Evolutionary conservation across 2,329 filamentous ascomycete genomes (phyloP), one percentile per base, ranked within the genome.

Genomic region (Aspergillus oerlinghausenensis): DNA sequence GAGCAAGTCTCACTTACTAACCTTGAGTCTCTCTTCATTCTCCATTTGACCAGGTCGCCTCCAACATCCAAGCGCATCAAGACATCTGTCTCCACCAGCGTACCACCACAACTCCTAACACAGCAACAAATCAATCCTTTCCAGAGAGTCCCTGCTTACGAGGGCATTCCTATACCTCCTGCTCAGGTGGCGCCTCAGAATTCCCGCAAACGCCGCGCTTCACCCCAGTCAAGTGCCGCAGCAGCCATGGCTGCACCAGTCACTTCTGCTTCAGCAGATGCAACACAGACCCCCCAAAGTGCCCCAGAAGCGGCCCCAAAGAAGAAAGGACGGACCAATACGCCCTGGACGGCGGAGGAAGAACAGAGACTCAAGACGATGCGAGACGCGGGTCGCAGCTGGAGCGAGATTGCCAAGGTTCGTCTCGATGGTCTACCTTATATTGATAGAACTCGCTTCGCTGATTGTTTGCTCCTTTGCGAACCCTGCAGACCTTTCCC

Each of bases 361-460:
- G 94, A 99, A 75, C 85, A 93, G 71, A 82, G 92, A 49, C 79
- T 99, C 65, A 97, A 97, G 80, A 86, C 88, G 64, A 95, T 99
- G 91, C 84, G 94, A 67, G 94, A 97, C 74, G 85, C 88, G 1
- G 92, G 93, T 10, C 92, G 89, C 66, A 96, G 90, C 69, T 99
- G 94, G 94, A 95, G 91, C 50, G 94, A 97, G 69, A 99, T 99
- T 70, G 94, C 93, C 65, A 97, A 97, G 87, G 92, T 95, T 67
- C 60, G 79, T 69, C 29, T 19, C 40, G 10, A 50, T 57, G 19
- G 38, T 28, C 47, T 14, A 48, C n/a, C n/a, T 23, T 54, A 32
- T 56, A 21, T 40, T 23, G 43, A 21, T 28, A 5, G 47, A 57
- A 55, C 19, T 50, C 14, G 9, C 26, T 40, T 17, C 52, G 17